Conservation (phyloP, 345 rosid species). For the Cardamine resedifolia region DNA sequence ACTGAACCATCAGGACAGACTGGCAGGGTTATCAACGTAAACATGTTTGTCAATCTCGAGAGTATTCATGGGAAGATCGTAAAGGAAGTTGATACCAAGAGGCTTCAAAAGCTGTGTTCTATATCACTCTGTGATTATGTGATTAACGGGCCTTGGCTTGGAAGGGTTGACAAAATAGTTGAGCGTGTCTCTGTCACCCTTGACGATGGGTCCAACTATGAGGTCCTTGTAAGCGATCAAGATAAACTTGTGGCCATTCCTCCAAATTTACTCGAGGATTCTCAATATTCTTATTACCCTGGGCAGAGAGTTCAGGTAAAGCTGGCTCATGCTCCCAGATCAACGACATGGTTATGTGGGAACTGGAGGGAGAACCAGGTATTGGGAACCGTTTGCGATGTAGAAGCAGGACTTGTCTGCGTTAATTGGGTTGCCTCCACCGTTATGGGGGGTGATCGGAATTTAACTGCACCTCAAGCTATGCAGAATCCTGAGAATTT, state of each 20-base stretch:
- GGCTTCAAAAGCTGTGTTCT: conserved; percentile 56
- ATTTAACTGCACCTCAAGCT: conserved; percentile 48
- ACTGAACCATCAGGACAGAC: conserved; percentile 71
- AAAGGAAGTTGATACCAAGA: conserved; percentile 59
- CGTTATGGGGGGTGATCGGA: conserved; percentile 38
- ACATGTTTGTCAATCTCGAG: conserved; percentile 68
- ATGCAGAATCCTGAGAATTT: conserved; percentile 58
- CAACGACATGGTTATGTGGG: conserved; percentile 78
- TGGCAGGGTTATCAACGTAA: conserved; percentile 65
- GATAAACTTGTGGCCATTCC: conserved; percentile 61
- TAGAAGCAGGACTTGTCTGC: conserved; percentile 62
- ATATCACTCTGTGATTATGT: conserved; percentile 78
- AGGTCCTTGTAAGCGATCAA: conserved; percentile 56
- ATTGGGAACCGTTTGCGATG: conserved; percentile 67
- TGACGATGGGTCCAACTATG: conserved; percentile 72
- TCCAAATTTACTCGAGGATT: conserved; percentile 66
- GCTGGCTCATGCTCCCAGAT: conserved; percentile 49
- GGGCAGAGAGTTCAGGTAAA: conserved; percentile 81
- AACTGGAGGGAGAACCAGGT: conserved; percentile 59
- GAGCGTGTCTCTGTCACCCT: conserved; percentile 62
- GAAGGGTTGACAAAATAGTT: conserved; percentile 62
- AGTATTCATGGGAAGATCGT: conserved; percentile 52
- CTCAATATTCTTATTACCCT: conserved; percentile 62
- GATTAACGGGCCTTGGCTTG: conserved; percentile 75
- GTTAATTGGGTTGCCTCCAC: conserved; percentile 85